Conservation (phyloP, 257 asterid species). For the Solanum sparsipilum region DNA sequence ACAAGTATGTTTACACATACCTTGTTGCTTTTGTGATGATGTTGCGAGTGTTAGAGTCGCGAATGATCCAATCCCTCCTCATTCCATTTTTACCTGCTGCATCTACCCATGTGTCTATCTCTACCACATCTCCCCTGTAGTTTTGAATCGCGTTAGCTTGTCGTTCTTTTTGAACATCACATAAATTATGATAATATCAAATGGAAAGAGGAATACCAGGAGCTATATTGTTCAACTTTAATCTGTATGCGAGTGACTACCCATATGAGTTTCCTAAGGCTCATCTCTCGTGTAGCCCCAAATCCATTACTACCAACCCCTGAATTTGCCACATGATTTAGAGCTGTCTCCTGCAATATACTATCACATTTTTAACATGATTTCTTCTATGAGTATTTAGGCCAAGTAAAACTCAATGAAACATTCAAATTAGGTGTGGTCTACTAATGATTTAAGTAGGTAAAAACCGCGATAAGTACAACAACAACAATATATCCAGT, state of each 20-base stretch:
- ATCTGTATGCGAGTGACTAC: conserved; percentile 69
- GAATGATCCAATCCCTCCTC: conserved; percentile 83
- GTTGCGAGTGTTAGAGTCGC: conserved; percentile 45
- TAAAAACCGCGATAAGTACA: not conserved
- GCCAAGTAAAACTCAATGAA: not conserved
- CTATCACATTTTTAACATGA: not conserved
- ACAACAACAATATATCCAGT: not conserved
- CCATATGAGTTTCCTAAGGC: conserved; percentile 72
- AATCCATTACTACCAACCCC: conserved; percentile 77
- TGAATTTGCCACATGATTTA: conserved; percentile 67
- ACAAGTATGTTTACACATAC: conserved; percentile 5
- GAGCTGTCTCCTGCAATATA: conserved; percentile 59
- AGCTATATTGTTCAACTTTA: conserved; percentile 57
- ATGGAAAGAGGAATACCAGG: conserved; percentile 30
- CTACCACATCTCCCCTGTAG: conserved; percentile 78
- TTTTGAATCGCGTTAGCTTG: not conserved
- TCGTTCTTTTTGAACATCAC: not conserved
- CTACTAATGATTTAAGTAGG: not conserved
- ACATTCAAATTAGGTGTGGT: not conserved
- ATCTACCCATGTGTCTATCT: conserved; percentile 89
- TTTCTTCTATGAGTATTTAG: not conserved
- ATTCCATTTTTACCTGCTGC: conserved; percentile 89
- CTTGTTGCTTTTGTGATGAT: conserved; percentile 81
- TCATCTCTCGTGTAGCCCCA: conserved; percentile 85
- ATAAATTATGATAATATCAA: not conserved